Base-by-base conservation (phyloP, 169 alveolate genomes). In the Babesia ovis region DNA sequence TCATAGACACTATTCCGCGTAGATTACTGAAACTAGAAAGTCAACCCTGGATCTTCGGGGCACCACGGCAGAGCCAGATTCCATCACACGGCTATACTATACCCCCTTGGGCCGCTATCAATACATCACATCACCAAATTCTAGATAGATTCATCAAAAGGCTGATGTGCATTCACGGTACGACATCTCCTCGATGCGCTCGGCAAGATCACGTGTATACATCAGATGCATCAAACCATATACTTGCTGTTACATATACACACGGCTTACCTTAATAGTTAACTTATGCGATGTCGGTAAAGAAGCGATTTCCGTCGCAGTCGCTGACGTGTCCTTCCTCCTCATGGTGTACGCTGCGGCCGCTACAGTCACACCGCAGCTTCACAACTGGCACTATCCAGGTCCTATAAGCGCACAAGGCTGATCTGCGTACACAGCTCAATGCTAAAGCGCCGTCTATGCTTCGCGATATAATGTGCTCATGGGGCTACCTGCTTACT, bases 201-300 rank as follows among this genome's bases (percentile, higher is more conserved):
- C n/a, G n/a, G n/a, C n/a, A n/a, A n/a, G n/a, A n/a, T n/a, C n/a
- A 39, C 46, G 14, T 39, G 46, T 39, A 14, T 39, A 39, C 46
- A 9, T 39, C 14, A 39, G 14, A 39, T 39, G 14, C 14, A 39
- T 9, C 14, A 39, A 8, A 39, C 93, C 93, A 89, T 45, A 81
- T 51, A 37, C 79, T 82, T 14, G 51, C 31, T 16, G 35, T 0
- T 3, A 22, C 29, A 54, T 45, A 37, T 2, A n/a, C 55, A 34
- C 23, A 11, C n/a, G 71, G 18, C 68, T 39, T 25, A 79, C 86
- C 83, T 79, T 39, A 8, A 69, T 43, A 22, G 42, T 27, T 14
- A 79, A 48, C 31, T 71, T 69, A 48, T 58, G 46, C 3, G 86
- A 68, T 20, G 86, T 79, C 35, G 86, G 86, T 11, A 79, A 42